phyloP scores from a whole-genome alignment of 768 basidiomycete species.

The Symmetrospora coprosmae region DNA sequence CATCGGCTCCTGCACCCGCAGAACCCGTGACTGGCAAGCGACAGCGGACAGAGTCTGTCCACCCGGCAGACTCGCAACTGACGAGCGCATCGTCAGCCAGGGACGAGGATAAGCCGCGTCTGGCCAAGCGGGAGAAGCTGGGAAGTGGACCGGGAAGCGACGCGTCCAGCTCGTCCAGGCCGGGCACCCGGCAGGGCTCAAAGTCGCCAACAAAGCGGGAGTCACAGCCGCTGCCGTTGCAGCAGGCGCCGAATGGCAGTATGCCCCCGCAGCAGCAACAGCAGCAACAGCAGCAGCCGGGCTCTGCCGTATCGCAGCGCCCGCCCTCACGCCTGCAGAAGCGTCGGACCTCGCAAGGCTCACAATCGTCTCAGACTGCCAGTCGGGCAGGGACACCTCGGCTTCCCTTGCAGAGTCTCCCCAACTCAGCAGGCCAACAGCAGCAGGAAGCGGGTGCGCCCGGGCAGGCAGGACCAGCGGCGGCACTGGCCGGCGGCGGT shows the following conservation, averaged over 20 bases:
- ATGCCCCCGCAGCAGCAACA: slow-evolving; percentile 1
- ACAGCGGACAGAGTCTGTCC: neutral
- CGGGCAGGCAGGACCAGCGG: too few species aligned
- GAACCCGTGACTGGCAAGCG: slow-evolving; percentile 16
- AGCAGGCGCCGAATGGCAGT: neutral
- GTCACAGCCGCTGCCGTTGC: neutral
- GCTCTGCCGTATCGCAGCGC: neutral
- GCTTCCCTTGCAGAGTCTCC: too few species aligned
- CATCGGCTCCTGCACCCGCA: neutral
- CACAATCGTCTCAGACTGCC: too few species aligned
- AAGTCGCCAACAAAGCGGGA: neutral
- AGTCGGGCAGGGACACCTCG: too few species aligned
- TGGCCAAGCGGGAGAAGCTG: slow-evolving; percentile 13
- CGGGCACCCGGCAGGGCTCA: neutral
- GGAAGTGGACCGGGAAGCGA: neutral
- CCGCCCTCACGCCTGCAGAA: too few species aligned
- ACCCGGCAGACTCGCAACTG: neutral
- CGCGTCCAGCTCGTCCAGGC: neutral
- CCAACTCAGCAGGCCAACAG: too few species aligned
- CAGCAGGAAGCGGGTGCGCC: too few species aligned
- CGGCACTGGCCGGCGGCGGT: too few species aligned
- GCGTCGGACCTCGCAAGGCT: too few species aligned
- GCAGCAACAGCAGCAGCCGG: neutral
- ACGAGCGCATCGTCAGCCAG: too few species aligned
- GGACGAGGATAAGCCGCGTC: neutral